These are phyloP conservation scores for Trichocomaceae sp. DNA, from an alignment of 2,329 filamentous ascomycete genomes.

Conservation along the genomic window DNA sequence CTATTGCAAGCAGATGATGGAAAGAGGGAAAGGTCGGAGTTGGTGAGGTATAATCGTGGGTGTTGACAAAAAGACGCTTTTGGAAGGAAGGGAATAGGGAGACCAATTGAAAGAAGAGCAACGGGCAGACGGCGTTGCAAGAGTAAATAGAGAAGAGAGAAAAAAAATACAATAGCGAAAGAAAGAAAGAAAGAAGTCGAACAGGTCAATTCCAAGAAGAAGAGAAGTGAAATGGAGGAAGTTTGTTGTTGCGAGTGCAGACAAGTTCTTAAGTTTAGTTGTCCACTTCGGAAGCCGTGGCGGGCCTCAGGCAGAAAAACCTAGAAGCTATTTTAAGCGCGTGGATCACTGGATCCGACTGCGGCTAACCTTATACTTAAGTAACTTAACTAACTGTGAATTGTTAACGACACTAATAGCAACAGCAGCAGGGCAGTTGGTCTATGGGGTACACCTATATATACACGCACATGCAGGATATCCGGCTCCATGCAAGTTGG, in stretches of 20 bases:
- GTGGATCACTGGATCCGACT: too few species aligned
- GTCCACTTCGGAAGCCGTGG: constrained; percentile 7
- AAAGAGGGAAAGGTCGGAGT: neutral
- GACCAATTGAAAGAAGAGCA: neutral
- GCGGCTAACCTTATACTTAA: too few species aligned
- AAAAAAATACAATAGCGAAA: constrained; percentile 12
- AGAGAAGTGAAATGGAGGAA: constrained; percentile 4
- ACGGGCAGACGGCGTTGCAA: neutral
- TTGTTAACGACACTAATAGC: neutral
- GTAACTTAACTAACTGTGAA: too few species aligned
- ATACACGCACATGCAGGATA: constrained; percentile 7
- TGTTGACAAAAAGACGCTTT: neutral
- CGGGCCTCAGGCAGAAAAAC: neutral
- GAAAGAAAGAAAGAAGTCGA: constrained; percentile 8
- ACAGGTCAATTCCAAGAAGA: constrained; percentile 10
- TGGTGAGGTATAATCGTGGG: neutral
- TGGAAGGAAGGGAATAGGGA: neutral
- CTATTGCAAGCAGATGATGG: neutral
- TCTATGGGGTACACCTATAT: constrained; percentile 12
- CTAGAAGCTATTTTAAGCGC: constrained; percentile 11
- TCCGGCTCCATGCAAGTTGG: constrained; percentile 3
- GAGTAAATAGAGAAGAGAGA: neutral
- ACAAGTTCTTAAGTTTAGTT: too few species aligned
- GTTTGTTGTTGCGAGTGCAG: neutral
- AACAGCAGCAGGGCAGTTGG: neutral